phyloP scores from a whole-genome alignment of 2,329 filamentous ascomycete species.

The Gliomastix tumulicola region DNA sequence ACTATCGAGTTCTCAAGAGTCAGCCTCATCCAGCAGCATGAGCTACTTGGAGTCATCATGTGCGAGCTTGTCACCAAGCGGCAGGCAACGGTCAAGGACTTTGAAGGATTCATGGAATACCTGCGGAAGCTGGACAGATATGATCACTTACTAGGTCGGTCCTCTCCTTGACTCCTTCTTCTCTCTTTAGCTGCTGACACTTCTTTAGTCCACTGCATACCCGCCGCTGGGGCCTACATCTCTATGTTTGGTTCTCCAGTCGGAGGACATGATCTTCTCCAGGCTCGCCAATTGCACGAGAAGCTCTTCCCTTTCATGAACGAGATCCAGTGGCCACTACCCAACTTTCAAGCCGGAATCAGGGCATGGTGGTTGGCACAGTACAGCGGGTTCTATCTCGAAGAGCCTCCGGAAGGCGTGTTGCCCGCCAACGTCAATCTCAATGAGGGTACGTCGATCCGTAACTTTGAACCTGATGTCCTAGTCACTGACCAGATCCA shows the following conservation, averaged over 20 bases:
- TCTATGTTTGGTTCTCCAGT: constrained; percentile 73
- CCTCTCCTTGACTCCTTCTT: constrained; percentile 3
- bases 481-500: no score
- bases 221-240: constrained; percentile 70
- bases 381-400: constrained; percentile 84
- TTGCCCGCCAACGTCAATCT: constrained; percentile 55
- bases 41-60: constrained; percentile 75
- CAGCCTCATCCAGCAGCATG: constrained; percentile 83
- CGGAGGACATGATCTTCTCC: constrained; percentile 56
- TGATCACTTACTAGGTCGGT: constrained; percentile 52
- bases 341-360: constrained; percentile 72
- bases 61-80: constrained; percentile 71
- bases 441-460: constrained; percentile 41
- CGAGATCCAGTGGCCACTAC: constrained; percentile 62
- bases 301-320: constrained; percentile 61
- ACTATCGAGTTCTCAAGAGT: constrained; percentile 73
- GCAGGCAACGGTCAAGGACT: constrained; percentile 64
- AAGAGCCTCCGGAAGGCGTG: constrained; percentile 55
- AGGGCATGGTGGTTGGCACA: constrained; percentile 85
- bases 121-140: constrained; percentile 70
- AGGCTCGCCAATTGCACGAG: constrained; percentile 64
- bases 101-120: constrained; percentile 61
- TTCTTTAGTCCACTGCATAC: constrained; percentile 79
- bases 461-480: no score
- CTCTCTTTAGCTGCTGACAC: no score